Evolutionary conservation across 257 asterid genomes (phyloP), one percentile per base, ranked within the genome.

Genomic region (Echites panduratus): DNA sequence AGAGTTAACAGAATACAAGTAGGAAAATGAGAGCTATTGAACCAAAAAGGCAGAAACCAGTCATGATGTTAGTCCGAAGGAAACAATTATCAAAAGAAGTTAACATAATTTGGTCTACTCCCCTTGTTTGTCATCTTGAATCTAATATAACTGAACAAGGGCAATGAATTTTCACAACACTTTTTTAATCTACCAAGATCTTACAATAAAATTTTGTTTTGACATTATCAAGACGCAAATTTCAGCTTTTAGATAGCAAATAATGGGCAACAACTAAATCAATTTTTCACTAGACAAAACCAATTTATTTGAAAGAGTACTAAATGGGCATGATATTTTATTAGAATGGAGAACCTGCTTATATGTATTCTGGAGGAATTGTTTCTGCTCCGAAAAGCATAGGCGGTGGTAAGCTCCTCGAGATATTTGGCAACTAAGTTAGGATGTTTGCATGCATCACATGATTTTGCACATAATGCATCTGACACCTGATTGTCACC

Each of bases 401-500:
- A 76, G 79, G 81, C 79, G 72, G 84, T 72, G 32, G 82, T 80
- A 65, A 94, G 96, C 78, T 88, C 93, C 83, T 86, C 90, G 82
- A 94, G 84, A 84, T 79, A 70, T 85, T 87, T 88, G 20, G 93
- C 81, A 79, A 94, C 96, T 70, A 85, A 29, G 74, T 85, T 77
- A 71, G 97, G 91, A 74, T 88, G 84, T 70, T 80, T 88, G 89
- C 98, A 94, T 48, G 90, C 89, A 83, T 94, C 97, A 77, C 98
- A 94, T 52, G 97, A 81, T 84, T 85, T 89, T 71, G 83, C 84
- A 59, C 98, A 94, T 65, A 91, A 75, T 50, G 91, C 82, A 64
- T 83, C 79, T 45, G 94, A 41, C 69, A 83, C 97, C 98, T 93
- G 86, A 77, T 47, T 69, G 66, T 78, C 70, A 79, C 35, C 59